These are phyloP conservation scores for Mycosphaerella arachidis DNA, from an alignment of 2,329 filamentous ascomycete species.

Conservation along the genomic window DNA sequence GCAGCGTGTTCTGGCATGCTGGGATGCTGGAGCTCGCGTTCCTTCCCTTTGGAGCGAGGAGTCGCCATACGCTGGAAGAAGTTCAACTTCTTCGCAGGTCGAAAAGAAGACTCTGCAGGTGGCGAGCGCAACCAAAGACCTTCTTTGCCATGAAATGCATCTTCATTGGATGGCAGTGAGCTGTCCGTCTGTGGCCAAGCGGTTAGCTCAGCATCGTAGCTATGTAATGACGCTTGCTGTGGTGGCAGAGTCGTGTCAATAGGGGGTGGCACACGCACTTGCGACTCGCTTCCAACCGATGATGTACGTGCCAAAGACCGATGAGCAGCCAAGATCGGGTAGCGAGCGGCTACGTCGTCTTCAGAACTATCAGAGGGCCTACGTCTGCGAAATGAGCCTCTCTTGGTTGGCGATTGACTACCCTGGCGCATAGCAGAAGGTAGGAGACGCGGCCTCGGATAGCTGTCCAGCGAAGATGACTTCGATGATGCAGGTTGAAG, in stretches of 20 bases:
- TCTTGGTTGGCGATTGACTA: constrained; percentile 11
- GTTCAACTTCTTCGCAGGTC: constrained; percentile 51
- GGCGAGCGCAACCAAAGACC: constrained; percentile 33
- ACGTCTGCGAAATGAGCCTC: constrained; percentile 11
- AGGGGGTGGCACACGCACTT: constrained; percentile 11
- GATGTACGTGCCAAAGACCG: constrained; percentile 19
- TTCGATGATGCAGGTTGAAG: constrained; percentile 17
- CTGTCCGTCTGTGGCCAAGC: constrained; percentile 15
- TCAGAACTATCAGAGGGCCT: constrained; percentile 24
- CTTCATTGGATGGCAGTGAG: constrained; percentile 8
- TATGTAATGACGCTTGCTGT: constrained; percentile 10
- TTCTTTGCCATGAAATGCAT: constrained; percentile 32
- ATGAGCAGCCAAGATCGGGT: constrained; percentile 15
- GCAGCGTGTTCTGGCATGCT: constrained; percentile 6
- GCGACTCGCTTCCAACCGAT: constrained; percentile 9
- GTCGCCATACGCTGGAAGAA: constrained; percentile 52
- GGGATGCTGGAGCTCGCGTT: constrained; percentile 23
- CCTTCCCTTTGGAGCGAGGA: constrained; percentile 33
- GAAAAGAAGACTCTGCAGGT: constrained; percentile 19
- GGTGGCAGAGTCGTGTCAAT: constrained; percentile 14
- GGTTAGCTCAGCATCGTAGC: constrained; percentile 13
- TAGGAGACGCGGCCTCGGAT: constrained; percentile 24
- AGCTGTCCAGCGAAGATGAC: constrained; percentile 20
- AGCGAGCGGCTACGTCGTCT: constrained; percentile 17
- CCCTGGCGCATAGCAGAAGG: constrained; percentile 27